A percentile compares a stretch with the other conserved stretches of the same genome.
These are phyloP conservation scores for Boletus coccyginus DNA, from an alignment of 768 basidiomycete species.

Conservation along the genomic window DNA sequence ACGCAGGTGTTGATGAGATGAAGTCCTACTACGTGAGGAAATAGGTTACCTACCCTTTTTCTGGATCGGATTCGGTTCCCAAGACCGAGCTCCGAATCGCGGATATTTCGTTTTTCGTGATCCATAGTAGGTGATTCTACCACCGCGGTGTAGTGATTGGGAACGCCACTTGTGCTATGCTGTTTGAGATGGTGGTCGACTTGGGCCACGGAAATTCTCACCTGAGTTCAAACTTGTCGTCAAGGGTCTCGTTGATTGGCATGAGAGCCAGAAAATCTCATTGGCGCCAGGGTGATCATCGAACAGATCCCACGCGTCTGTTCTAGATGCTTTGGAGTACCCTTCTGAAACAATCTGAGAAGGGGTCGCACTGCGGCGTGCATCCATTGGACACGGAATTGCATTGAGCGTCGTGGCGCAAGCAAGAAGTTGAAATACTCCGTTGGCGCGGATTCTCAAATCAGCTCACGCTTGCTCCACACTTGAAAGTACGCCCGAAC, in stretches of 20 bases:
- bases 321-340: neutral
- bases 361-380: neutral
- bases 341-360: neutral
- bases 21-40: neutral
- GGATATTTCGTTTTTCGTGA: neutral
- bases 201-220: neutral
- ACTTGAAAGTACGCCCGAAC: slow-evolving; percentile 12
- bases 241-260: slow-evolving; percentile 1
- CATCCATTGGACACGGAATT: slow-evolving; percentile 3
- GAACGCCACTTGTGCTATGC: neutral
- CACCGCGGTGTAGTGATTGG: neutral
- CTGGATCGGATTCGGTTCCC: neutral
- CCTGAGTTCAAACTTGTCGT: neutral
- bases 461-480: neutral
- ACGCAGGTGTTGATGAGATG: neutral
- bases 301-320: neutral
- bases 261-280: slow-evolving; percentile 1
- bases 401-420: slow-evolving; percentile 9
- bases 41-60: neutral
- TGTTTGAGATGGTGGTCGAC: neutral
- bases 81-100: neutral
- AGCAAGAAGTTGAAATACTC: neutral
- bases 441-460: slow-evolving; percentile 4
- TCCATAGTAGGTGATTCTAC: neutral
- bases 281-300: slow-evolving; percentile 8